Evolutionary conservation across 306 rosid species (phyloP).

Genomic region (Lupinus albus): DNA sequence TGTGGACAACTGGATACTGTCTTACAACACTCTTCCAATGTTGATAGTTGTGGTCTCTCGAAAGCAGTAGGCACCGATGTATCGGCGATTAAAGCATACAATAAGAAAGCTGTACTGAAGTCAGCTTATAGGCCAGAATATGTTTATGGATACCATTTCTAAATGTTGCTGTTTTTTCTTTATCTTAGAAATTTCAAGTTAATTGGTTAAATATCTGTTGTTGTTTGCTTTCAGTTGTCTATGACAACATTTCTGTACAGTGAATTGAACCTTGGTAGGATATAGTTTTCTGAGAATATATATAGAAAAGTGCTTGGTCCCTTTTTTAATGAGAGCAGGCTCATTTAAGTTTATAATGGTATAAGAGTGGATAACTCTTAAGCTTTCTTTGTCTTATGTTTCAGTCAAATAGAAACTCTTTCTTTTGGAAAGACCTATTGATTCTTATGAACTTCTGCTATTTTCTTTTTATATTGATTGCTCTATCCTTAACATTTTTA

Average conservation of each 20-base stretch:
- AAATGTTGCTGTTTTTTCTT: constrained; percentile 31
- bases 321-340: constrained; percentile 58
- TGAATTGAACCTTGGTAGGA: constrained; percentile 52
- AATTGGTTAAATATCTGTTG: constrained; percentile 26
- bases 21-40: constrained; percentile 47
- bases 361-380: constrained; percentile 15
- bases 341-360: constrained; percentile 37
- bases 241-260: constrained; percentile 55
- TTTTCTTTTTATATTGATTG: neutral
- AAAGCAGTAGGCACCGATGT: constrained; percentile 54
- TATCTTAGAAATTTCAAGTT: constrained; percentile 19
- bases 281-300: constrained; percentile 49
- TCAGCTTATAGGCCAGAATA: constrained; percentile 45
- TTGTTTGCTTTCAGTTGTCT: constrained; percentile 35
- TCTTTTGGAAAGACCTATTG: constrained; percentile 24
- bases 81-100: constrained; percentile 44
- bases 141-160: constrained; percentile 61
- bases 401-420: constrained; percentile 24
- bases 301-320: constrained; percentile 52
- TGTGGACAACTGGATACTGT: constrained; percentile 65
- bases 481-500: no score
- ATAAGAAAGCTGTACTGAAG: constrained; percentile 47
- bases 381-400: constrained; percentile 8
- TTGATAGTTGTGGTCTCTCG: constrained; percentile 21
- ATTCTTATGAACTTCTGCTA: neutral